Evolutionary conservation across 148 eudicot species (phyloP), one percentile per base, ranked within the genome.

Genomic region (Beta vulgaris): DNA sequence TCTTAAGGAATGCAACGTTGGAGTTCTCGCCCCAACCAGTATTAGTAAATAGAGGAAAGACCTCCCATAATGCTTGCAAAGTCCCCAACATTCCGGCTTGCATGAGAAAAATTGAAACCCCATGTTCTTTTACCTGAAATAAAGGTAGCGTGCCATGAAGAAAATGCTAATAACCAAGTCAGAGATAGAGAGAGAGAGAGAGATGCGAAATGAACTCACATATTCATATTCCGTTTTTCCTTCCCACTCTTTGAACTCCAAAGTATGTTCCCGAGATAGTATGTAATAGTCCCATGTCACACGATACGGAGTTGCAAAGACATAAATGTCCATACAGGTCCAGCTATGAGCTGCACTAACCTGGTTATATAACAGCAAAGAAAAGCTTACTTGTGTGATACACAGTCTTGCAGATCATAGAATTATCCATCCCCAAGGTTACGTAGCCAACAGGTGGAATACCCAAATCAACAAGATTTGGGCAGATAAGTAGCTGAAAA

Each of bases 71-170:
- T 15, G 98, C 98, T 83, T 76, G 81, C 68, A 96, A 81, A 49
- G 99, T 96, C 74, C 98, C 98, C 44, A 96, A 59, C 97, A 88
- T 91, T 53, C 99, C 99, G 1, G 97, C 97, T 89, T 96, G 85
- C 98, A 96, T 84, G 73, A 95, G 92, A 69, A 96, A 96, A 79
- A 96, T 91, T 3, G 97, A 88, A 76, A 96, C 88, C 28, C 99
- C 99, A n/a, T 73, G 86, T n/a, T 46, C 43, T 84, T 92, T 96
- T 10, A 92, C 99, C 99, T 96, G 82, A 76, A 72, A 39, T 36
- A 58, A 68, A 31, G 64, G 64, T 31, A 72, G 74, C 60, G 57
- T 54, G n/a, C n/a, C n/a, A n/a, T n/a, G 3, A 37, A 26, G 72
- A 55, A 39, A 44, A 42, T 53, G 35, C 25, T 48, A 71, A 73